These are phyloP conservation scores for Fusarium sp. DNA, from an alignment of 2,329 filamentous ascomycete species.

Conservation along the genomic window DNA sequence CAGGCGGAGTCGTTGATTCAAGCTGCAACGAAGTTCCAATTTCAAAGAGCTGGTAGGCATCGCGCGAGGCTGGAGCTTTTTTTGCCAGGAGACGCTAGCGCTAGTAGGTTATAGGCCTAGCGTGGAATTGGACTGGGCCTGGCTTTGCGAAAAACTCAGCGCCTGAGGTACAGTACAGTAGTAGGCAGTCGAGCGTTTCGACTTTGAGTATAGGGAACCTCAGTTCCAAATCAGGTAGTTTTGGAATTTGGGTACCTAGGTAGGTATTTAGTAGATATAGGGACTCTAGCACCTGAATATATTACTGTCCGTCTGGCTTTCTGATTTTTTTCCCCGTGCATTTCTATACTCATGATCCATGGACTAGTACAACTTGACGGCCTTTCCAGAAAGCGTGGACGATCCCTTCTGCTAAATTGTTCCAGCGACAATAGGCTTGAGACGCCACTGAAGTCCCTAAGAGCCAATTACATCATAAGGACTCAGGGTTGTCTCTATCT, in stretches of 20 bases:
- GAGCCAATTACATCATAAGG: conserved; percentile 24
- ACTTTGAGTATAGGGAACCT: neutral
- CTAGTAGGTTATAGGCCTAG: conserved; percentile 43
- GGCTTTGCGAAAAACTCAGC: conserved; percentile 23
- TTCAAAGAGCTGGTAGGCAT: conserved; percentile 46
- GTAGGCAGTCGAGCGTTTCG: neutral
- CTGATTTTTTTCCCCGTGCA: too few species aligned
- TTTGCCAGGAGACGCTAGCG: conserved; percentile 50
- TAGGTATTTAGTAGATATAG: neutral
- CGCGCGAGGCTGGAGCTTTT: conserved; percentile 62
- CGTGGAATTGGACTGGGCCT: conserved; percentile 10
- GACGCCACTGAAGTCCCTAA: conserved; percentile 1
- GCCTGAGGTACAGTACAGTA: neutral
- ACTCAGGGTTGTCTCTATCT: conserved; percentile 7
- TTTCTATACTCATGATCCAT: neutral
- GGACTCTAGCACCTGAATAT: neutral
- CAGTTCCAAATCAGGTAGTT: neutral
- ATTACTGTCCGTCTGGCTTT: neutral
- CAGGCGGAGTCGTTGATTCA: conserved; percentile 43
- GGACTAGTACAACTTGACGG: neutral
- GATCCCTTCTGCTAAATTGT: neutral
- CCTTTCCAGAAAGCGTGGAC: neutral
- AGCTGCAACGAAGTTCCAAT: conserved; percentile 47
- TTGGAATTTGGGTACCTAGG: neutral
- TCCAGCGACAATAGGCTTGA: conserved; percentile 5